Evolutionary conservation across 2,329 filamentous ascomycete species (phyloP).

Genomic region (Calonectria honghensis): DNA sequence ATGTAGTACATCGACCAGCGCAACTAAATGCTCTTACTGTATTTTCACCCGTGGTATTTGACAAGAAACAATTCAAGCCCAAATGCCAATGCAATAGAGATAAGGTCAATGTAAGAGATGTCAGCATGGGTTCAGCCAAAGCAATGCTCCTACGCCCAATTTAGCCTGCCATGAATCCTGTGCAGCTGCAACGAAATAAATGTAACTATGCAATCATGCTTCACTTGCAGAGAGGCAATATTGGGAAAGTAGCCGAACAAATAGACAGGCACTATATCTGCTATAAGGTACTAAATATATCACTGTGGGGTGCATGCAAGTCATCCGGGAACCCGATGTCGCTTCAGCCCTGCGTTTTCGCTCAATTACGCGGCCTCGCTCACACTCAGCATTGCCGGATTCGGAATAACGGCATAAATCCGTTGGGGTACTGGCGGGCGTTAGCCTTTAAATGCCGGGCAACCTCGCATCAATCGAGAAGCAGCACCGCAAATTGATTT

Average conservation of each 20-base stretch:
- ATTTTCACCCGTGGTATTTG: no score
- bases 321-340: background rate
- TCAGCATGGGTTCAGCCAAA: background rate
- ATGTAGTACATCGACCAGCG: no score
- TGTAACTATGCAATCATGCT: no score
- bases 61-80: background rate
- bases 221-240: no score
- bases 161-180: no score
- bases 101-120: background rate
- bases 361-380: background rate
- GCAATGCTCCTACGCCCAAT: no score
- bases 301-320: background rate
- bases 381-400: background rate
- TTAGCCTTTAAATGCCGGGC: background rate
- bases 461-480: background rate
- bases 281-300: background rate
- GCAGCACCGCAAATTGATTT: background rate
- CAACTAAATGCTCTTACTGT: no score
- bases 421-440: background rate
- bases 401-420: background rate
- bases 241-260: background rate
- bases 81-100: background rate
- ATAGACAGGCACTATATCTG: background rate
- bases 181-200: no score
- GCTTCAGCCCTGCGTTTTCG: conserved; percentile 11